Evolutionary conservation across 2,329 filamentous ascomycete species (phyloP).

Genomic region (Cercospora berteroae): DNA sequence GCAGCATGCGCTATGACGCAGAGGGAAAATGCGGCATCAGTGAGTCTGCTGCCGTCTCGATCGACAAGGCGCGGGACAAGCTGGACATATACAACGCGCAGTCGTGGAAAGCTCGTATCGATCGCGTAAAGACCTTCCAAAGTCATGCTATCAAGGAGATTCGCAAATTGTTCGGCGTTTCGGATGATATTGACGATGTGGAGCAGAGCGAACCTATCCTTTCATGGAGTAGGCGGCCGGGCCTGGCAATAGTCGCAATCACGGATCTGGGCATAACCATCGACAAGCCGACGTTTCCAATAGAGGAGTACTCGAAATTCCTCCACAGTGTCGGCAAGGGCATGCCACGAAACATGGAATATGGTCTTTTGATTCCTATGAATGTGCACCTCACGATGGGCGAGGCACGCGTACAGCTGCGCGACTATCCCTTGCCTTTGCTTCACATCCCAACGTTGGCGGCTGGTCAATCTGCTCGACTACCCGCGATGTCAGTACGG

Average conservation of each 20-base stretch:
- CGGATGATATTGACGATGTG: slow-evolving; percentile 74
- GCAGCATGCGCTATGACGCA: slow-evolving; percentile 68
- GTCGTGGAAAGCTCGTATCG: slow-evolving; percentile 90
- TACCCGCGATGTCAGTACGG: slow-evolving; percentile 78
- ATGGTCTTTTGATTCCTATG: slow-evolving; percentile 86
- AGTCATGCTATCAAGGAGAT: slow-evolving; percentile 74
- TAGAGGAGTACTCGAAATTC: slow-evolving; percentile 78
- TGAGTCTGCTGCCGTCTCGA: slow-evolving; percentile 67
- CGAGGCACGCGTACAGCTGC: slow-evolving; percentile 78
- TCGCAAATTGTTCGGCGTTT: slow-evolving; percentile 75
- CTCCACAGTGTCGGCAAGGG: slow-evolving; percentile 91
- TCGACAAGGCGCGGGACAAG: slow-evolving; percentile 71
- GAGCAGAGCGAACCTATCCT: slow-evolving; percentile 83
- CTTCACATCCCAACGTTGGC: slow-evolving; percentile 85
- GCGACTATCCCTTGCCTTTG: slow-evolving; percentile 91
- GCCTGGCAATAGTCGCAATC: slow-evolving; percentile 75
- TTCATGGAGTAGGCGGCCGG: slow-evolving; percentile 78
- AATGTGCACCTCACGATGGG: slow-evolving; percentile 85
- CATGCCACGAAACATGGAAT: slow-evolving; percentile 88
- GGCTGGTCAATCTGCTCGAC: slow-evolving; percentile 71
- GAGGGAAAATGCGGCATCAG: slow-evolving; percentile 72
- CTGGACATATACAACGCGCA: slow-evolving; percentile 79
- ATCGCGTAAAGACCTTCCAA: slow-evolving; percentile 68
- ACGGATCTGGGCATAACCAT: slow-evolving; percentile 81
- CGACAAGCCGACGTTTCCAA: slow-evolving; percentile 89